Evolutionary conservation across 164 flowering plant genomes (phyloP), one percentile per base, ranked within the genome.

Genomic region (grape (Vitis vinifera)): DNA sequence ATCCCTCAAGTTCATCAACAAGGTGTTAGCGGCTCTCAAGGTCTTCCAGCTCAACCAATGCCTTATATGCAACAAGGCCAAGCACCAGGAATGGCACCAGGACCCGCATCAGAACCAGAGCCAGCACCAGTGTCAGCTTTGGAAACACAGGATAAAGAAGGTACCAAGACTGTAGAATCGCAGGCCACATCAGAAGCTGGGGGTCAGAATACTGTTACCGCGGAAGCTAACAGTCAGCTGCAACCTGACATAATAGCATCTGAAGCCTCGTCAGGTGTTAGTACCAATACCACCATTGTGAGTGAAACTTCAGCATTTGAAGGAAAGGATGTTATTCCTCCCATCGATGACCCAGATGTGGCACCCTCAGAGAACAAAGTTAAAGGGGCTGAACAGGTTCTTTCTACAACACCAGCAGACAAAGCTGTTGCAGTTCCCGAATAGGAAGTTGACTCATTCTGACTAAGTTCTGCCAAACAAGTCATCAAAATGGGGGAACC

Each of bases 1-100:
- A 12, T 30, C 37, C 67, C 71, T 65, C 78, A 55, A 59, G 37
- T 62, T 14, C 71, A 27, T 59, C 62, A 73, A 29, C 76, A 63
- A 64, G 72, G 60, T 51, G 58, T 17, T 51, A 51, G 31, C 50
- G 73, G 64, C 10, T 70, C 77, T 44, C 70, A 65, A 65, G 62
- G 62, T 14, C n/a, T 65, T 44, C 31, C 66, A 27, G 69, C 75
- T 51, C 75, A 64, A 49, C 62, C 65, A 27, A 13, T 68, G 66
- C 73, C 75, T 29, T 69, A 64, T 50, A 58, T 70, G 30, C 64
- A 64, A 55, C 75, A 71, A 58, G 56, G 60, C 9, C 75, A 29
- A 58, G 69, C 61, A 27, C 67, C 65, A 13, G 63, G 29, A 12
- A 15, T 48, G 10, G 59, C 19, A 50, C 49, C 71, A 23, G 5